A percentile compares a stretch with the other conserved stretches of the same genome.
These are phyloP conservation scores for Eucalyptus albens DNA, from an alignment of 345 rosid species.

Conservation along the genomic window DNA sequence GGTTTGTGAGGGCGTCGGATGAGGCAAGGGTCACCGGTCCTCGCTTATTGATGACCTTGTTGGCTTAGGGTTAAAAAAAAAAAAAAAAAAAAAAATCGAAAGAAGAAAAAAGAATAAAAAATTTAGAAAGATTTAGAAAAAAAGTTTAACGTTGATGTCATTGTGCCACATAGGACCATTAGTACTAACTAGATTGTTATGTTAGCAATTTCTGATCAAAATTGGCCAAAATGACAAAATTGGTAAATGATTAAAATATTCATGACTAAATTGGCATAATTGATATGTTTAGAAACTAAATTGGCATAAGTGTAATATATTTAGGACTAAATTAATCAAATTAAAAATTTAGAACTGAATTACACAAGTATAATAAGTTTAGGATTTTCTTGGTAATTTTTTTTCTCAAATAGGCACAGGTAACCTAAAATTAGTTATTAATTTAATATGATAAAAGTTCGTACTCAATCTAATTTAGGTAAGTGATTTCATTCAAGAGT, in stretches of 20 bases:
- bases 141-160: no score
- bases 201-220: no score
- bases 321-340: no score
- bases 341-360: no score
- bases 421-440: background rate
- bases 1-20: accelerated
- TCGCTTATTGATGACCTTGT: accelerated
- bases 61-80: background rate
- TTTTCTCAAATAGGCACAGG: no score
- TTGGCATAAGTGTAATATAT: background rate
- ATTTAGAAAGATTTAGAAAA: no score
- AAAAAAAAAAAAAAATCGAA: no score
- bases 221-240: no score
- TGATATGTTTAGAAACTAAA: no score
- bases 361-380: no score
- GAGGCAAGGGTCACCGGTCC: background rate
- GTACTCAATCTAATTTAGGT: background rate
- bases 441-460: background rate
- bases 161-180: background rate
- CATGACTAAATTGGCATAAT: background rate
- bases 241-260: background rate
- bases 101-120: no score
- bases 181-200: background rate
- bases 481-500: background rate
- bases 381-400: background rate